Percentiles rank a stretch among this genome's conserved stretches.
Evolutionary conservation across 768 basidiomycete species (phyloP).

Genomic region (Pisolithus microcarpus): DNA sequence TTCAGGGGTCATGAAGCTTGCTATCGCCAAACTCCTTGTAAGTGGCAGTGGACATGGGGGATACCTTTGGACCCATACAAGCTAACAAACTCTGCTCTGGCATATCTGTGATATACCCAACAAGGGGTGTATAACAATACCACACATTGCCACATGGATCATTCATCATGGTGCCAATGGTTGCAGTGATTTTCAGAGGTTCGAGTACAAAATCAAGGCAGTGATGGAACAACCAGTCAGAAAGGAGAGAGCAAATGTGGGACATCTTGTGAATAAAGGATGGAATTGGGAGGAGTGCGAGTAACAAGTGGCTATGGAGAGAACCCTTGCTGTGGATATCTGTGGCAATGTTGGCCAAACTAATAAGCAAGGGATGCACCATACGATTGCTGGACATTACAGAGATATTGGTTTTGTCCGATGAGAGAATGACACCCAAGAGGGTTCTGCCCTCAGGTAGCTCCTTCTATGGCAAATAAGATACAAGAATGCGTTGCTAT

Average conservation of each 20-base stretch:
- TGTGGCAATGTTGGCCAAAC: not conserved
- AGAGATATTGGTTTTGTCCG: constrained; percentile 7
- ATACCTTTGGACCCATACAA: constrained; percentile 17
- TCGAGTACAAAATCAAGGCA: constrained; percentile 10
- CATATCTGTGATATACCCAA: constrained; percentile 18
- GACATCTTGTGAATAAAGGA: constrained; percentile 7
- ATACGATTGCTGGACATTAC: constrained; percentile 8
- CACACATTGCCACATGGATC: constrained; percentile 16
- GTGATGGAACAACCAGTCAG: constrained; percentile 15
- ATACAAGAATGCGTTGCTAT: constrained; percentile 23
- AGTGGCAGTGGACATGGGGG: constrained; percentile 16
- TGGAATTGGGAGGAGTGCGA: constrained; percentile 1
- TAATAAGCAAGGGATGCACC: constrained; percentile 13
- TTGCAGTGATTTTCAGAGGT: constrained; percentile 12
- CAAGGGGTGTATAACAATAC: constrained; percentile 17
- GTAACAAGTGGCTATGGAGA: not conserved
- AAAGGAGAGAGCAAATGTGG: constrained; percentile 7
- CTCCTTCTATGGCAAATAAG: constrained; percentile 20
- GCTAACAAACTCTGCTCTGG: constrained; percentile 1
- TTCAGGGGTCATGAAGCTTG: no score
- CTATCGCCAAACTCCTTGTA: no score
- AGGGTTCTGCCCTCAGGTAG: constrained; percentile 2
- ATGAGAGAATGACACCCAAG: constrained; percentile 1
- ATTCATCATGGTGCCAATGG: constrained; percentile 13
- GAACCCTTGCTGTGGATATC: no score